Evolutionary conservation across 345 rosid genomes (phyloP), one percentile per base, ranked within the genome.

Genomic region (Salix dunnii): DNA sequence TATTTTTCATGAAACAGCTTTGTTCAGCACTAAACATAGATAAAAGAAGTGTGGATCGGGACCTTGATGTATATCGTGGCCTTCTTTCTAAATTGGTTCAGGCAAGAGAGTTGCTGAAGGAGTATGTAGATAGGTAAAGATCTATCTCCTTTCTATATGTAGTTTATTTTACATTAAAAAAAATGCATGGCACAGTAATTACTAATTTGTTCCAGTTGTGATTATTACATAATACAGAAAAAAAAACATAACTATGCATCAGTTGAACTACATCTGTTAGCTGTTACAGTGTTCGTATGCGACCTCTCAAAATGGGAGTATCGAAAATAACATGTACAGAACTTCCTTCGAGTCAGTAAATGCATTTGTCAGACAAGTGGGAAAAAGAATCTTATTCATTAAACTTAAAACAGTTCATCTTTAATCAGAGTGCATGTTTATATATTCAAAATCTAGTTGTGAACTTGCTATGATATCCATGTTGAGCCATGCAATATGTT

Each of bases 51-150:
- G 97, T 93, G 77, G 99, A 96, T 58, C 89, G 99, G 36, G 98
- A 96, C 85, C 96, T 96, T 12, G 99, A 93, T 81, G 98, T 96
- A 67, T 96, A 96, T 78, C 97, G 98, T 72, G 92, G 92, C 86
- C 85, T 96, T 76, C 94, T 96, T 30, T 89, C 96, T 55, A 96
- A 96, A 82, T 87, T 96, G 89, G 98, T 96, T 83, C 99, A 96
- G 84, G 97, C 99, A 21, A 96, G 93, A 82, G 99, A 96, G 83
- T 81, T 96, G 80, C 92, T 93, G 14, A 96, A 83, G 90, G 99
- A 96, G 85, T 96, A 92, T 82, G 86, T 96, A 48, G 95, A 85
- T 30, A 93, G 99, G 99, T 96, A 89, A 77, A 70, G 3, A 48
- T 21, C 35, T 18, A 67, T 1, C 33, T 76, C 63, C 11, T 80